These are phyloP conservation scores for Vitis amurensis DNA, from an alignment of 164 flowering plant genomes.

Conservation along the genomic window DNA sequence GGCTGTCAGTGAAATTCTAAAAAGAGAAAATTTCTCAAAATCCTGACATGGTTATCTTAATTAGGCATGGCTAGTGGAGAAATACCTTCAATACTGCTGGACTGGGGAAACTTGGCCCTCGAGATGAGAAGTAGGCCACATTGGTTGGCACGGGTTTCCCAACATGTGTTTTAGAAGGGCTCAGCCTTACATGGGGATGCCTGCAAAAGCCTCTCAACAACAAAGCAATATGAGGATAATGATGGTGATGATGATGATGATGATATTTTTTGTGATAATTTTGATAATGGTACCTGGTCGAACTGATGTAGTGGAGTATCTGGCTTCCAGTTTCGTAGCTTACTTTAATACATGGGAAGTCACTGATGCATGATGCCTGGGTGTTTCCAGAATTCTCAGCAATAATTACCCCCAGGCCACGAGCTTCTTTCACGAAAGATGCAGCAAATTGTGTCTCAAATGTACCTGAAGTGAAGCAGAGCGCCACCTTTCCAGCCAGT, in stretches of 20 bases:
- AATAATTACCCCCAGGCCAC: conserved; percentile 8
- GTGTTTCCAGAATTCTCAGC: neutral
- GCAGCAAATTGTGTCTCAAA: neutral
- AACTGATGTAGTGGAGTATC: conserved; percentile 17
- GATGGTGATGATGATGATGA: too few relatives aligned
- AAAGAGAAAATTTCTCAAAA: too few relatives aligned
- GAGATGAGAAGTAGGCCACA: conserved; percentile 25
- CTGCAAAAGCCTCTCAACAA: neutral
- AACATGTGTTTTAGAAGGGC: conserved; percentile 1
- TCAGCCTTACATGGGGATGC: conserved; percentile 1
- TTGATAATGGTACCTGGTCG: conserved; percentile 9
- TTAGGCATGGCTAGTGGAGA: neutral
- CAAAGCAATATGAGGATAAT: too few relatives aligned
- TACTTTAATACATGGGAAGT: conserved; percentile 20
- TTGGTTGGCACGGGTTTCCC: conserved; percentile 17
- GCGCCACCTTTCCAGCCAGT: conserved; percentile 6
- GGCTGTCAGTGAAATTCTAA: too few relatives aligned
- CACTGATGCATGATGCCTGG: neutral
- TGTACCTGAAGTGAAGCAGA: conserved; percentile 2
- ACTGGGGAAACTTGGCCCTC: conserved; percentile 23
- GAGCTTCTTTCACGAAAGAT: neutral
- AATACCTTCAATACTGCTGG: conserved; percentile 26
- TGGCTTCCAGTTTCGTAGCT: conserved; percentile 14
- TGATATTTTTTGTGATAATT: neutral
- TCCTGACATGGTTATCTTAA: too few relatives aligned